Conservation (phyloP, 257 asterid genomes). For the Scutellaria minor region DNA sequence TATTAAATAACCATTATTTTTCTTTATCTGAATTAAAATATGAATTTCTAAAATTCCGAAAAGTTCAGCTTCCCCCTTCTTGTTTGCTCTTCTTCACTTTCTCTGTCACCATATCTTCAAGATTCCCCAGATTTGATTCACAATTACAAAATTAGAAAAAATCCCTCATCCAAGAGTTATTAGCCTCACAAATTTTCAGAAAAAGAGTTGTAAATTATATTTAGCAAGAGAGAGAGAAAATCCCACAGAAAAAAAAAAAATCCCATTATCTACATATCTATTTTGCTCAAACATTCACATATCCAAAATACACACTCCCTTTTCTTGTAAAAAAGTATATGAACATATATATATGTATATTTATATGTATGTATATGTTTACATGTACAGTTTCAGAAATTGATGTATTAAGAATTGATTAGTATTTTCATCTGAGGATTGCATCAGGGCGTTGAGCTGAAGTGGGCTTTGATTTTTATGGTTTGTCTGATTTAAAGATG, state of each 20-base stretch:
- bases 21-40: conserved; percentile 26
- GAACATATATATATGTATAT: neutral
- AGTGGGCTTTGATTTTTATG: conserved; percentile 32
- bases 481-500: conserved; percentile 27
- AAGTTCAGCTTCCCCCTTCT: conserved; percentile 8
- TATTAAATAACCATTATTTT: conserved; percentile 1
- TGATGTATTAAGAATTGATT: conserved; percentile 28
- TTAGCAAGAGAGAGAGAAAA: conserved; percentile 32
- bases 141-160: conserved; percentile 19
- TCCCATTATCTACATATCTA: conserved; percentile 41
- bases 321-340: conserved; percentile 31
- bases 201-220: conserved; percentile 24
- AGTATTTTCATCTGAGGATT: conserved; percentile 22
- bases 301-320: conserved; percentile 20
- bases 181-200: conserved; percentile 44
- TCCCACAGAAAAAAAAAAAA: conserved; percentile 15
- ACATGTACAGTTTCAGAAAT: conserved; percentile 16
- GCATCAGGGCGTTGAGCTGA: conserved; percentile 25
- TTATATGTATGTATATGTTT: neutral
- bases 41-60: conserved; percentile 13
- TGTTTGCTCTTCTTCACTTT: conserved; percentile 35
- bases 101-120: conserved; percentile 33
- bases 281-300: conserved; percentile 31
- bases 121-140: conserved; percentile 43
- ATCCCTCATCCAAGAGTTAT: conserved; percentile 32